Evolutionary conservation across 2,329 filamentous ascomycete species (phyloP).

Genomic region (Penicillium sp.): DNA sequence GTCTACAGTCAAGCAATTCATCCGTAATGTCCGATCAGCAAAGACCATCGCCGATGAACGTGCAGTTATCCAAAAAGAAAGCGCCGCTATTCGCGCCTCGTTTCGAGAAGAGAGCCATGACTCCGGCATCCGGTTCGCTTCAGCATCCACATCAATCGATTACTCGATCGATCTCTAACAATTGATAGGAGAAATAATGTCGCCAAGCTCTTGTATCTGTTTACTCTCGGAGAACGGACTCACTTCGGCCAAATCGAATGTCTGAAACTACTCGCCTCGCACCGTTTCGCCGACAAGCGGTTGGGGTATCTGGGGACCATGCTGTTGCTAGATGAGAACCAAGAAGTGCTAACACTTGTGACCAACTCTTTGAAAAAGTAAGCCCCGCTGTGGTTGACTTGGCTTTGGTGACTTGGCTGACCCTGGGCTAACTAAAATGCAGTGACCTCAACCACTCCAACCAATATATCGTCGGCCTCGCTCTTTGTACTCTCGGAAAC

Average conservation of each 20-base stretch:
- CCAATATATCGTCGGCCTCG: constrained; percentile 96
- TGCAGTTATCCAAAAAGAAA: constrained; percentile 98
- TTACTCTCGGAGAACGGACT: constrained; percentile 93
- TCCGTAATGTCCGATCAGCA: constrained; percentile 95
- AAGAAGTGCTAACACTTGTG: constrained; percentile 94
- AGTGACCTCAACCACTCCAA: constrained; percentile 97
- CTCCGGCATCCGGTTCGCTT: constrained; percentile 76
- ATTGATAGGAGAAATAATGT: constrained; percentile 88
- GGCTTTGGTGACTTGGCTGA: background rate
- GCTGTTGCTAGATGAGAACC: constrained; percentile 93
- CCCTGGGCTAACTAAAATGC: constrained; percentile 35
- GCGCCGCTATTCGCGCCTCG: constrained; percentile 93
- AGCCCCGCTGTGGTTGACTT: constrained; percentile 22
- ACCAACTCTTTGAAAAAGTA: constrained; percentile 98
- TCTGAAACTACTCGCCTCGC: constrained; percentile 92
- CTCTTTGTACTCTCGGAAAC: constrained; percentile 93
- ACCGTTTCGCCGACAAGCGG: constrained; percentile 96
- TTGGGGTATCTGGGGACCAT: constrained; percentile 95
- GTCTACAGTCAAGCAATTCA: constrained; percentile 91
- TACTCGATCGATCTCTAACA: constrained; percentile 24
- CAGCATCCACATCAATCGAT: constrained; percentile 4
- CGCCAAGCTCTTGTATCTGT: constrained; percentile 95
- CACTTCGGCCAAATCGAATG: constrained; percentile 99
- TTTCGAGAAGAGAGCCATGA: constrained; percentile 97
- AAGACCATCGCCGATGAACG: constrained; percentile 99